Conservation (phyloP, 2,329 filamentous ascomycete species). For the Botrytis paeoniae region DNA sequence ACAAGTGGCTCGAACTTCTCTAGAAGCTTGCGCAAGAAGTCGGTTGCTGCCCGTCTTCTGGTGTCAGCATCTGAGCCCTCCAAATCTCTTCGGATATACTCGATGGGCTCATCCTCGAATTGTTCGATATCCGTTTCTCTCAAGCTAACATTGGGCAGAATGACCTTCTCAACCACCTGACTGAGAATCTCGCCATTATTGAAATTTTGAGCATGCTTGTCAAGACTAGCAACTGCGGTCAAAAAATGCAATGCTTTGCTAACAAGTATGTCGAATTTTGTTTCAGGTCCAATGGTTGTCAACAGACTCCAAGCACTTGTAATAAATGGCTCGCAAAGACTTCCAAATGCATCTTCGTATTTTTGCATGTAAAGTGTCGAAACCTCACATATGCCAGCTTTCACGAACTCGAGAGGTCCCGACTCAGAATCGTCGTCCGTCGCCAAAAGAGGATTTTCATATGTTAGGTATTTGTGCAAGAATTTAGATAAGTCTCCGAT, state of each 20-base stretch:
- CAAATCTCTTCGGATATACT: slow-evolving; percentile 92
- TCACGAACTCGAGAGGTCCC: slow-evolving; percentile 79
- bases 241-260: slow-evolving; percentile 94
- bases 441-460: slow-evolving; percentile 77
- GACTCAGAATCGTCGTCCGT: slow-evolving; percentile 89
- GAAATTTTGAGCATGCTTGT: slow-evolving; percentile 78
- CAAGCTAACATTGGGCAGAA: slow-evolving; percentile 86
- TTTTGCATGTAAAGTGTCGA: slow-evolving; percentile 90
- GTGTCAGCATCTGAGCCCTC: slow-evolving; percentile 97
- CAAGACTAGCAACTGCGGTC: slow-evolving; percentile 78
- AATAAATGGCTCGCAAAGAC: slow-evolving; percentile 79
- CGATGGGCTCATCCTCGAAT: slow-evolving; percentile 98
- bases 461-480: slow-evolving; percentile 89
- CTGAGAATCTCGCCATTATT: slow-evolving; percentile 75
- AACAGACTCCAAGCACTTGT: slow-evolving; percentile 87
- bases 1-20: slow-evolving; percentile 84
- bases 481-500: slow-evolving; percentile 72
- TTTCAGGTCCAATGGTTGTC: slow-evolving; percentile 80
- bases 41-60: slow-evolving; percentile 83
- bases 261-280: slow-evolving; percentile 90
- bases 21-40: slow-evolving; percentile 86
- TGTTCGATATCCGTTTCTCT: slow-evolving; percentile 92
- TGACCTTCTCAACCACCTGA: slow-evolving; percentile 92
- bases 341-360: slow-evolving; percentile 89
- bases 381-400: slow-evolving; percentile 89